phyloP scores from a whole-genome alignment of 75 land plant genomes.

The Pinus albicaulis region DNA sequence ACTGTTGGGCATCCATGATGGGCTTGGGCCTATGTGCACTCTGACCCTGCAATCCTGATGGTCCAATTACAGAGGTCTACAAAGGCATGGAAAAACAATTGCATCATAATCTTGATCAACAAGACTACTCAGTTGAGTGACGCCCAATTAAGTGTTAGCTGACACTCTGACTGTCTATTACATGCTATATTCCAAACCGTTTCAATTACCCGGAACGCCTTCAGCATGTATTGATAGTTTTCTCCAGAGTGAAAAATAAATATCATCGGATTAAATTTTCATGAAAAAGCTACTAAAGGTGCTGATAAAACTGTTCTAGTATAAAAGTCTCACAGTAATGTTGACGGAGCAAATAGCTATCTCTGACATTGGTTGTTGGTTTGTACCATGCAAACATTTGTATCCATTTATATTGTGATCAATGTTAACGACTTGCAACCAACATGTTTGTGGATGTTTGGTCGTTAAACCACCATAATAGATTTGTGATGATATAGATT shows the following conservation, averaged over 20 bases:
- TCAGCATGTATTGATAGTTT: neutral
- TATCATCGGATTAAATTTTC: neutral
- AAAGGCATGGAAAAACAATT: slow-evolving; percentile 4
- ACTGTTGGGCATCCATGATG: neutral
- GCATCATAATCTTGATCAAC: neutral
- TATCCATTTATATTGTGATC: too few relatives aligned
- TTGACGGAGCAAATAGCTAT: too few relatives aligned
- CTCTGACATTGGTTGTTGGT: too few relatives aligned
- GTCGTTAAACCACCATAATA: too few relatives aligned
- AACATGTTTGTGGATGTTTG: too few relatives aligned
- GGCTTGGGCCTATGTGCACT: neutral
- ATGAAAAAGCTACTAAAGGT: neutral
- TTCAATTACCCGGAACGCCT: neutral
- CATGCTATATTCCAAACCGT: neutral
- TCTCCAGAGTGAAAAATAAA: neutral
- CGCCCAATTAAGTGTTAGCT: neutral
- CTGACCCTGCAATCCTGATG: neutral
- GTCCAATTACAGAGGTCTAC: slow-evolving; percentile 5
- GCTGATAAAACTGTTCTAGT: neutral
- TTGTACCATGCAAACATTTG: too few relatives aligned
- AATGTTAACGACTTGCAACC: too few relatives aligned
- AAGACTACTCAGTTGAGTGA: neutral
- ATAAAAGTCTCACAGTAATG: neutral
- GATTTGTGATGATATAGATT: too few relatives aligned
- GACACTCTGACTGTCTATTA: neutral